Percentiles rank a stretch among this genome's conserved stretches.
Evolutionary conservation across 371 early-diverging fungal genomes (phyloP).

Genomic region (Mucor indicus): DNA sequence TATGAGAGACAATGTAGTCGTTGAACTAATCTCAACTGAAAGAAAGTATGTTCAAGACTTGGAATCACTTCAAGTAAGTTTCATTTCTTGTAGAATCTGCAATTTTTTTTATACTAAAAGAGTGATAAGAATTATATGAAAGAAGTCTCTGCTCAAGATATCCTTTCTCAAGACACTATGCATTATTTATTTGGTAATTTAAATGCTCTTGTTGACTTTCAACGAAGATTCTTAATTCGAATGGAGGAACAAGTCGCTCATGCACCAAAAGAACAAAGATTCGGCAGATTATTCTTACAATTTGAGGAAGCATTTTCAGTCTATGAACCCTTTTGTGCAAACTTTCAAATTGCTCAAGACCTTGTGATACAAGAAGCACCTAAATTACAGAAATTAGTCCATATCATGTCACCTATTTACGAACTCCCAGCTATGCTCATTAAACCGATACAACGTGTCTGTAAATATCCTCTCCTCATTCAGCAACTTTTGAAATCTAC

Average conservation of each 20-base stretch:
- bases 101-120: too few relatives aligned
- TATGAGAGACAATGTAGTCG: conserved; percentile 83
- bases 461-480: conserved; percentile 91
- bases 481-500: conserved; percentile 81
- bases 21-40: conserved; percentile 89
- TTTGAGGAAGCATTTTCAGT: conserved; percentile 84
- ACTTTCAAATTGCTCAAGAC: conserved; percentile 75
- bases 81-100: too few relatives aligned
- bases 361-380: conserved; percentile 42
- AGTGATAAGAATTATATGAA: conserved; percentile 48
- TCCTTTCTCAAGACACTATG: conserved; percentile 72
- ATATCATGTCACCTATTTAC: conserved; percentile 78
- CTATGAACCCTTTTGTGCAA: conserved; percentile 93
- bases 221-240: conserved; percentile 88
- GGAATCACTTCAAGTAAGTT: conserved; percentile 56
- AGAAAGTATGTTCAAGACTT: conserved; percentile 85
- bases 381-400: conserved; percentile 51
- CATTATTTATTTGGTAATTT: conserved; percentile 88
- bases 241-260: conserved; percentile 80
- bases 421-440: conserved; percentile 90
- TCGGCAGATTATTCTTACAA: conserved; percentile 78
- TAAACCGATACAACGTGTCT: conserved; percentile 95
- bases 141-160: conserved; percentile 50
- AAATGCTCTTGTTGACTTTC: conserved; percentile 92
- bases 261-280: conserved; percentile 75